Evolutionary conservation across 2,329 filamentous ascomycete genomes (phyloP), one percentile per base, ranked within the genome.

Genomic region (Trematosphaeria pertusa): DNA sequence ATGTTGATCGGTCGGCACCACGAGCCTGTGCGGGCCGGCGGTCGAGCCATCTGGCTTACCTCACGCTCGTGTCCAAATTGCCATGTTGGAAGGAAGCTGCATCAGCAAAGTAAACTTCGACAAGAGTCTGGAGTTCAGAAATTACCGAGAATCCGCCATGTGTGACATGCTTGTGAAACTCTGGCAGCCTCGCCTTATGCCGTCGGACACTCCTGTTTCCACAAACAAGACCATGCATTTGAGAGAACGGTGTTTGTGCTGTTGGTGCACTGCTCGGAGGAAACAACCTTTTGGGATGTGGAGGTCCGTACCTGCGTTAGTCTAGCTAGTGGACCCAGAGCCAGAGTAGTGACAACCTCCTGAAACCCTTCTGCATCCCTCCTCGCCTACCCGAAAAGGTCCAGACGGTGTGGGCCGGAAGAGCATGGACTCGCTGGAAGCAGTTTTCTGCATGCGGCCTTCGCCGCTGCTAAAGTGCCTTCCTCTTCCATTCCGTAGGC

Each of bases 251-350:
- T 47, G 40, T 58, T 64, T 60, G 56, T 57, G 52, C 53, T 54
- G 46, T 36, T 46, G 35, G 33, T 26, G 39, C 40, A 35, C 24
- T 37, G 18, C 20, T 60, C 68, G 68, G 67, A 64, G 63, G 54
- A 70, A 66, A 60, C 53, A 54, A 58, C 65, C 41, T 63, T 70
- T 64, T 50, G 68, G 62, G 57, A 48, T 51, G 54, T 57, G 37
- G 38, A 56, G 43, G 32, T 44, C 52, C 56, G 69, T 70, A 71
- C 69, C 69, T 71, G 67, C 69, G 58, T 65, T 70, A 70, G n/a
- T n/a, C n/a, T n/a, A n/a, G n/a, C n/a, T n/a, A n/a, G 69, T 55
- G 58, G 56, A 54, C 43, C 46, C 48, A n/a, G n/a, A n/a, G n/a
- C n/a, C n/a, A n/a, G n/a, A n/a, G n/a, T n/a, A n/a, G n/a, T n/a